A percentile compares a stretch with the other conserved stretches of the same genome.
Evolutionary conservation across 768 basidiomycete species (phyloP).

Genomic region (Dioszegia aurantiaca): DNA sequence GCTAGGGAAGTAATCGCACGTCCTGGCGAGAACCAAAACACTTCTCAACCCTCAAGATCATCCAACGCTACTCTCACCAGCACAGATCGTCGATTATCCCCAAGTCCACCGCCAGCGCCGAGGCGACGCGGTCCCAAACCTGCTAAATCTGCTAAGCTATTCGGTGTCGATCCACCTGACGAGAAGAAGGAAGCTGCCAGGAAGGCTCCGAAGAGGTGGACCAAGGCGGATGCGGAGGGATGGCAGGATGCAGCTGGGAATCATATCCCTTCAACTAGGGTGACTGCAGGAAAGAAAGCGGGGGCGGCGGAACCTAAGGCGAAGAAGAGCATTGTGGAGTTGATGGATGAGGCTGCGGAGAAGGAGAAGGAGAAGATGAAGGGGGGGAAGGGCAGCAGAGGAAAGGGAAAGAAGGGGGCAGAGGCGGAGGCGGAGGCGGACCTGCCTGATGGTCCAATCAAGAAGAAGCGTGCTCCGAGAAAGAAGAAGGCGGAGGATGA

Average conservation of each 20-base stretch:
- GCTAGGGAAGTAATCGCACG: no score
- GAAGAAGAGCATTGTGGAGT: background rate
- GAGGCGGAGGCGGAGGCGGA: background rate
- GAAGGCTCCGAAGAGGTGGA: conserved; percentile 7
- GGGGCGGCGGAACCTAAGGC: background rate
- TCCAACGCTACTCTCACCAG: background rate
- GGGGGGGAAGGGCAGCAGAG: conserved; percentile 8
- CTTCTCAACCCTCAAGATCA: background rate
- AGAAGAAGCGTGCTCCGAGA: conserved; percentile 6
- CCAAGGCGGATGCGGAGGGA: conserved; percentile 5
- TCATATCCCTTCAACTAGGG: conserved; percentile 5
- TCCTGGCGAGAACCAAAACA: background rate
- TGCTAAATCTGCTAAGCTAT: background rate
- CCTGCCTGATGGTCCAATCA: conserved; percentile 1
- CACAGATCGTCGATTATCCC: background rate
- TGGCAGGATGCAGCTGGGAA: conserved; percentile 10
- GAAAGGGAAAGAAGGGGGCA: conserved; percentile 8
- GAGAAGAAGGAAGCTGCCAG: background rate
- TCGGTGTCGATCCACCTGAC: background rate
- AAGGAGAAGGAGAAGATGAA: background rate
- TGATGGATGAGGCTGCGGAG: background rate
- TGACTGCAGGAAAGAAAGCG: conserved; percentile 3
- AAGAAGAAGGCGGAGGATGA: background rate
- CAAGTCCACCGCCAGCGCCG: background rate
- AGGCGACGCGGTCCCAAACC: conserved; percentile 8